Evolutionary conservation across 148 eudicot genomes (phyloP), one percentile per base, ranked within the genome.

Genomic region (Rhododendron ovatum): DNA sequence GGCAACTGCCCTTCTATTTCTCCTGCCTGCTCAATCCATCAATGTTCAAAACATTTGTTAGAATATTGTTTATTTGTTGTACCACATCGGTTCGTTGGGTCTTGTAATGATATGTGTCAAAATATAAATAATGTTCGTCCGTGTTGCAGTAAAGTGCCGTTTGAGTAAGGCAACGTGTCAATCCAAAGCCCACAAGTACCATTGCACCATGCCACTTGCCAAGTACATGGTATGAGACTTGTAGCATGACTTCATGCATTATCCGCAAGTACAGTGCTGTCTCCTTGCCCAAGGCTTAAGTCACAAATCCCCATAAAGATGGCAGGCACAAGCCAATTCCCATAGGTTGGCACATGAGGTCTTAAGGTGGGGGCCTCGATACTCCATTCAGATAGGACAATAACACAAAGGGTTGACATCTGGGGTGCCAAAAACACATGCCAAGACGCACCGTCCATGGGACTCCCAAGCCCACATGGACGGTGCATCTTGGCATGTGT

Each of bases 1-100:
- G 99, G 96, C 83, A 90, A 87, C 67, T 87, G 89, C 76, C 92
- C 93, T 81, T 92, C 93, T 71, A 85, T 81, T 88, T 92, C 91
- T 82, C 86, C 84, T 33, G 87, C 96, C 98, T 95, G 94, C 91
- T 88, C 57, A 82, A 61, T 82, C 55, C 84, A 83, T 81, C 55
- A 67, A 79, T 37, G 61, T 48, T 83, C 81, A 83, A 7, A 63
- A 78, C 17, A 83, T 37, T 41, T 55, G 61, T 55, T 55, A 55
- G 22, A 55, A 17, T 18, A 4, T 55, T 55, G 61, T 17, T 53
- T 3, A 15, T 0, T 17, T 55, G 61, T 5, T 18, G 57, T 14
- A 14, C 17, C 57, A 14, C 57, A 15, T 53, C 1, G 57, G 53
- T 53, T 14, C 0, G 20, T 53, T 53, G 57, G 57, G 57, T 53